These are phyloP conservation scores for Arachis stenosperma DNA, from an alignment of 306 rosid species.

Conservation along the genomic window DNA sequence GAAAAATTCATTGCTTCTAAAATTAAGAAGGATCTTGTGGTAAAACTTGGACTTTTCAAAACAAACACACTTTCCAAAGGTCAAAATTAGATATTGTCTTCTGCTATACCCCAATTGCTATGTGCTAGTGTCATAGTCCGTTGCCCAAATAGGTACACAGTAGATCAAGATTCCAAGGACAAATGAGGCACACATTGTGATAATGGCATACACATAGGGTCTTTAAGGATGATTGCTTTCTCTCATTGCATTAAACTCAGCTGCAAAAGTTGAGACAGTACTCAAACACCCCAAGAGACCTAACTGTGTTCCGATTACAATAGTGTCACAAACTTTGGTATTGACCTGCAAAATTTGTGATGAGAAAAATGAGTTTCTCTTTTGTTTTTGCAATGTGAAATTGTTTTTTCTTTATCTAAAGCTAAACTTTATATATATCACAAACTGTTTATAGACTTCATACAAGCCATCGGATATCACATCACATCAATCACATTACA, in stretches of 20 bases:
- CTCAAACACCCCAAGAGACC: constrained; percentile 86
- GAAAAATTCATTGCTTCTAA: not conserved
- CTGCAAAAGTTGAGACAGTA: constrained; percentile 83
- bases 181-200: constrained; percentile 62
- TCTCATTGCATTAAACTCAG: constrained; percentile 86
- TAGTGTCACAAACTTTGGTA: constrained; percentile 54
- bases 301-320: constrained; percentile 62
- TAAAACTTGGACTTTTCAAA: constrained; percentile 5
- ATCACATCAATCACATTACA: too few relatives aligned
- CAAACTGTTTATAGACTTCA: too few relatives aligned
- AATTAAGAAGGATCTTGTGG: not conserved
- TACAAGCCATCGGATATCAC: too few relatives aligned
- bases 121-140: constrained; percentile 44
- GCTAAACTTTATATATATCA: too few relatives aligned
- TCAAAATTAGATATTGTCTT: not conserved
- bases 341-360: constrained; percentile 55
- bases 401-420: too few relatives aligned
- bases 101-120: not conserved
- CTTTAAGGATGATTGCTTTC: constrained; percentile 69
- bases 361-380: too few relatives aligned
- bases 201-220: constrained; percentile 66
- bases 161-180: constrained; percentile 66
- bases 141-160: constrained; percentile 71
- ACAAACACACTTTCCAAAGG: too few relatives aligned
- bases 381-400: too few relatives aligned